Percentiles rank a stretch among this genome's conserved stretches.
Evolutionary conservation across 306 rosid species (phyloP).

Genomic region (Vachellia collinsii): DNA sequence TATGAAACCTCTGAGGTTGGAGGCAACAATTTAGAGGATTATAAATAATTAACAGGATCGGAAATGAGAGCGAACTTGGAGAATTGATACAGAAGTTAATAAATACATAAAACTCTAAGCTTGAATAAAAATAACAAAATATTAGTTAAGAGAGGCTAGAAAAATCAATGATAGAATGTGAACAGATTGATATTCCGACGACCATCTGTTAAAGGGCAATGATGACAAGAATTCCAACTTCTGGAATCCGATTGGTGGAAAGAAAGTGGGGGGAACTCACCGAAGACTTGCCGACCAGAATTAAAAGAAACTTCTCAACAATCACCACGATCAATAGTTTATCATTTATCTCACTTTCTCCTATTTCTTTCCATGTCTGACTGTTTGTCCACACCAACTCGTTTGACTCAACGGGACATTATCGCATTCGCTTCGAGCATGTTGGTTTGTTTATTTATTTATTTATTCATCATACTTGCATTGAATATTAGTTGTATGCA

Average conservation of each 20-base stretch:
- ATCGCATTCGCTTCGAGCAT: neutral
- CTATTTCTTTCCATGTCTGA: neutral
- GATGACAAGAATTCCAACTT: constrained; percentile 24
- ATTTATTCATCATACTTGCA: neutral
- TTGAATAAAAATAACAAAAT: neutral
- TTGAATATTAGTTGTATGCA: neutral
- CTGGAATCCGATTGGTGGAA: constrained; percentile 42
- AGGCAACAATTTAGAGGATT: neutral
- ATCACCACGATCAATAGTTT: constrained; percentile 18
- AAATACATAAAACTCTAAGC: constrained; percentile 14
- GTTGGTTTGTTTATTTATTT: neutral
- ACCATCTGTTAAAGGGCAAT: constrained; percentile 13
- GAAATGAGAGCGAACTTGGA: constrained; percentile 28
- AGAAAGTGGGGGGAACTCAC: constrained; percentile 38
- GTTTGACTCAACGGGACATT: constrained; percentile 21
- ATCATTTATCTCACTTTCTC: constrained; percentile 3
- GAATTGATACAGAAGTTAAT: constrained; percentile 13
- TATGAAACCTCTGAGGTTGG: neutral
- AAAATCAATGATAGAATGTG: constrained; percentile 31
- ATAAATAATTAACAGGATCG: neutral
- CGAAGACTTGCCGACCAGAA: constrained; percentile 29
- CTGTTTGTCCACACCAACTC: constrained; percentile 36
- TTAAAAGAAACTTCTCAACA: constrained; percentile 36
- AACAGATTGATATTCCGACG: constrained; percentile 19
- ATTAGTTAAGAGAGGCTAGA: constrained; percentile 28